These are phyloP conservation scores for Talaromyces atroroseus DNA, from an alignment of 2,329 filamentous ascomycete genomes.

Conservation along the genomic window DNA sequence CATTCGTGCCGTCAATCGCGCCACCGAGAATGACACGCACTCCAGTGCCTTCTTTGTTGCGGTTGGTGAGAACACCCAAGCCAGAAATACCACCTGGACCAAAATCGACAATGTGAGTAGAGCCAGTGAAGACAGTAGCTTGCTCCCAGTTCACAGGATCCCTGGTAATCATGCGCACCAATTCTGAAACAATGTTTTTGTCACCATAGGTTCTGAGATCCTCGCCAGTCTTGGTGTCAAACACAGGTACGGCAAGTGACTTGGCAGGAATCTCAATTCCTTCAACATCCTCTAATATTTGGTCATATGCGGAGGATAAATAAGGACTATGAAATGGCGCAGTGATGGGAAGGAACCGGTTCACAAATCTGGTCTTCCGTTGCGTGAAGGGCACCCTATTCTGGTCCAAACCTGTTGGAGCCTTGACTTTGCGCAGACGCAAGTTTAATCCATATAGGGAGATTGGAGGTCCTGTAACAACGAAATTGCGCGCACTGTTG, in stretches of 20 bases:
- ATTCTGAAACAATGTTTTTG: slow-evolving; percentile 75
- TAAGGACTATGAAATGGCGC: slow-evolving; percentile 98
- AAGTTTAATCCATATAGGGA: slow-evolving; percentile 95
- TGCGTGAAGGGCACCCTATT: slow-evolving; percentile 90
- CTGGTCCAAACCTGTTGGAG: slow-evolving; percentile 93
- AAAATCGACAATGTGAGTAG: slow-evolving; percentile 94
- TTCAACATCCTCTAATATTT: slow-evolving; percentile 83
- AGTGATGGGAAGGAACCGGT: slow-evolving; percentile 95
- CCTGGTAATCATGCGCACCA: slow-evolving; percentile 89
- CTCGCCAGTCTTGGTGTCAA: slow-evolving; percentile 80
- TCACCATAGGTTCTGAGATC: slow-evolving; percentile 68
- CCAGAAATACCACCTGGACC: slow-evolving; percentile 95
- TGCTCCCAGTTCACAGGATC: slow-evolving; percentile 95
- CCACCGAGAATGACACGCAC: slow-evolving; percentile 94
- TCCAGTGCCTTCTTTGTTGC: slow-evolving; percentile 97
- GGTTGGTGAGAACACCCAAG: slow-evolving; percentile 90
- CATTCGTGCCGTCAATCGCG: slow-evolving; percentile 81
- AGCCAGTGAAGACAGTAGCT: slow-evolving; percentile 82
- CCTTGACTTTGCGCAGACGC: slow-evolving; percentile 93
- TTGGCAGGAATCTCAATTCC: slow-evolving; percentile 69
- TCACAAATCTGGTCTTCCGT: slow-evolving; percentile 92
- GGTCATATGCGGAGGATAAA: slow-evolving; percentile 70
- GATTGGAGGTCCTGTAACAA: slow-evolving; percentile 91
- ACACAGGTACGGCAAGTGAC: slow-evolving; percentile 77
- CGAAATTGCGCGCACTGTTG: slow-evolving; percentile 95